Percentiles rank a stretch among this genome's conserved stretches.
Evolutionary conservation across 768 basidiomycete species (phyloP).

Genomic region (Lactarius tabidus): DNA sequence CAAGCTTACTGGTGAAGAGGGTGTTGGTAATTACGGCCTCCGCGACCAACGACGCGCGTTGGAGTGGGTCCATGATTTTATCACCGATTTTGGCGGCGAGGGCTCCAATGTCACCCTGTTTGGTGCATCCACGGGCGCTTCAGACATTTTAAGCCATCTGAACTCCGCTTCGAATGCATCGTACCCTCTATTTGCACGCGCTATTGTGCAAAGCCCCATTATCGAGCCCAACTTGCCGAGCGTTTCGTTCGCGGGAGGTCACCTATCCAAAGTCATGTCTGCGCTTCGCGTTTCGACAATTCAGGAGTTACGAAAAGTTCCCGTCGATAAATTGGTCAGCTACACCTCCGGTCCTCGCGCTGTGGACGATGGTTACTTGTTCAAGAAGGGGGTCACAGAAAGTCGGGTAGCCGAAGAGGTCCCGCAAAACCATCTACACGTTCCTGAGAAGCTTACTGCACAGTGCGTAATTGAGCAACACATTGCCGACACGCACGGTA

Average conservation of each 20-base stretch:
- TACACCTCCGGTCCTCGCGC: slow-evolving; percentile 44
- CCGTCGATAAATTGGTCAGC: slow-evolving; percentile 53
- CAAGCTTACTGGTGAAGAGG: slow-evolving; percentile 56
- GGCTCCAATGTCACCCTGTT: slow-evolving; percentile 36
- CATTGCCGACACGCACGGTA: slow-evolving; percentile 19
- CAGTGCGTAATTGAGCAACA: slow-evolving; percentile 26
- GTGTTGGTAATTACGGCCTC: slow-evolving; percentile 71
- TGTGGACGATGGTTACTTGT: slow-evolving; percentile 68
- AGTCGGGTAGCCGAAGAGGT: slow-evolving; percentile 39
- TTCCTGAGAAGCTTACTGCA: slow-evolving; percentile 32
- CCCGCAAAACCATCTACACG: slow-evolving; percentile 27
- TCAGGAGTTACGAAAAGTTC: slow-evolving; percentile 59
- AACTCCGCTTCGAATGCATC: slow-evolving; percentile 59
- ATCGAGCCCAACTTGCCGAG: slow-evolving; percentile 60
- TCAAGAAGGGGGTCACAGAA: slow-evolving; percentile 56
- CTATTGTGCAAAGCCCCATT: slow-evolving; percentile 70
- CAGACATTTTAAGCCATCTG: slow-evolving; percentile 40
- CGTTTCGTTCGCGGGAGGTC: slow-evolving; percentile 57
- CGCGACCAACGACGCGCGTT: slow-evolving; percentile 41
- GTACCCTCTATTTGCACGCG: slow-evolving; percentile 62
- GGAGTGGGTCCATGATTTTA: slow-evolving; percentile 51
- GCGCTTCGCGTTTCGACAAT: slow-evolving; percentile 50
- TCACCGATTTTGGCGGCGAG: slow-evolving; percentile 51
- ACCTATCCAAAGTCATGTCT: slow-evolving; percentile 60
- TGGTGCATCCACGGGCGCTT: slow-evolving; percentile 34